Base-by-base conservation (phyloP, 495 filamentous ascomycete genomes). In the Daldinia concentrica region DNA sequence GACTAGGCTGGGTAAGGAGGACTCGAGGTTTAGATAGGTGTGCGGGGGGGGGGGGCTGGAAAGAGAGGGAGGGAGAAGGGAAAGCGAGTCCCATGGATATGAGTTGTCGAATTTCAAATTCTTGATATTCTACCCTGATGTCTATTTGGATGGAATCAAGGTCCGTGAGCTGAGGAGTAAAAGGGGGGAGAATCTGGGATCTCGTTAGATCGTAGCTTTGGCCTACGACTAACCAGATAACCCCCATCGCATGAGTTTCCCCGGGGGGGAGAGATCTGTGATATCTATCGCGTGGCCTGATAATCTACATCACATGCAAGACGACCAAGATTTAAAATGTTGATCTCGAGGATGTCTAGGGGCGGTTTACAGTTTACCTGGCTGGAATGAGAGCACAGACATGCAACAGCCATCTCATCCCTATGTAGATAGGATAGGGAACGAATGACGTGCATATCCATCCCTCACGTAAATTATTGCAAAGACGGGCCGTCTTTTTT, bases 231-330 rank as follows among this genome's bases (percentile, higher is more conserved):
- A 30, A 0, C 0, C 6, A 54, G 50, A 29, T 54, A 5, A 6
- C 8, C 15, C 50, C 30, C 50, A 17, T n/a, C 0, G 26, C 12
- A 14, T 29, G 11, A 17, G 9, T 4, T 48, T 41, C 39, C 41
- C 39, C 55, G 19, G 48, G 34, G 34, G 6, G 39, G n/a, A 41
- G 39, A 55, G 68, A 71, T 66, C 52, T 64, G 59, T 60, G 48
- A 55, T 56, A 26, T 27, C 51, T 58, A 59, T 48, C 51, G 57
- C 56, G 64, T 64, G 64, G 69, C 24, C 64, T 68, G 69, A 68
- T 72, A 60, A 67, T 72, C 64, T 72, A 51, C 55, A 64, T 72
- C 69, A 63, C 68, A 72, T 72, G 69, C 63, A 63, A 68, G 58
- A 37, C 17, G 45, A 63, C 37, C 54, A 26, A 63, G 48, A 36